Evolutionary conservation across 2,329 filamentous ascomycete species (phyloP).

Genomic region (Cladosporium phlei): DNA sequence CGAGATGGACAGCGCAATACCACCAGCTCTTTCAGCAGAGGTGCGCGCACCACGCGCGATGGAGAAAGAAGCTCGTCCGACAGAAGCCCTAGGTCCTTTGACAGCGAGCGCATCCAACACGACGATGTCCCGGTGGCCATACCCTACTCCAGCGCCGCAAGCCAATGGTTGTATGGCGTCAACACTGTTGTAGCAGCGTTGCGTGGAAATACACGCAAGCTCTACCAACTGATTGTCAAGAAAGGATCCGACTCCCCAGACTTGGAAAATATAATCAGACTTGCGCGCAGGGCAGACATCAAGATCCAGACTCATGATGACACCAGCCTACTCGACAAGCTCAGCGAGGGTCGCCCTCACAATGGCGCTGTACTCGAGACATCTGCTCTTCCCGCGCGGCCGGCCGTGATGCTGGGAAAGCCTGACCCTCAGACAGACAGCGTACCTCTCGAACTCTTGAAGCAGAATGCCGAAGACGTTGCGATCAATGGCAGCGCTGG

Average conservation of each 20-base stretch:
- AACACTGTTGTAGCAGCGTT: conserved; percentile 78
- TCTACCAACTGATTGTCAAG: conserved; percentile 62
- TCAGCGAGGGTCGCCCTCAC: conserved; percentile 77
- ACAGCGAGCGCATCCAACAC: conserved; percentile 7
- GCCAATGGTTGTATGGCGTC: conserved; percentile 84
- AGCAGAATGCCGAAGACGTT: conserved; percentile 66
- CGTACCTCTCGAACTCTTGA: conserved; percentile 57
- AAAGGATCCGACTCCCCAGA: not conserved
- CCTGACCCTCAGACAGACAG: conserved; percentile 34
- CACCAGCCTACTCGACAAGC: conserved; percentile 61
- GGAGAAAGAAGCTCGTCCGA: not conserved
- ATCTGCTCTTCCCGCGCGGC: conserved; percentile 67
- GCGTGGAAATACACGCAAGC: conserved; percentile 60
- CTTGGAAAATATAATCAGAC: conserved; percentile 12
- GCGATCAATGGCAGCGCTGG: conserved; percentile 63
- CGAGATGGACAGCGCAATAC: not conserved
- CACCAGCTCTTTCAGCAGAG: not conserved
- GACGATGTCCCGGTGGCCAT: conserved; percentile 42
- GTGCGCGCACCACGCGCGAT: not conserved
- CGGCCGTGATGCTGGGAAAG: conserved; percentile 29
- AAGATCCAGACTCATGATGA: conserved; percentile 56
- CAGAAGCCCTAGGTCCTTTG: not conserved
- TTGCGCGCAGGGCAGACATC: conserved; percentile 42
- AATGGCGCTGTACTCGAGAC: conserved; percentile 86
- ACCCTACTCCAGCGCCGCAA: conserved; percentile 76